Evolutionary conservation across 2,329 filamentous ascomycete genomes (phyloP), one percentile per base, ranked within the genome.

Genomic region (Atkinsonella hypoxylon): DNA sequence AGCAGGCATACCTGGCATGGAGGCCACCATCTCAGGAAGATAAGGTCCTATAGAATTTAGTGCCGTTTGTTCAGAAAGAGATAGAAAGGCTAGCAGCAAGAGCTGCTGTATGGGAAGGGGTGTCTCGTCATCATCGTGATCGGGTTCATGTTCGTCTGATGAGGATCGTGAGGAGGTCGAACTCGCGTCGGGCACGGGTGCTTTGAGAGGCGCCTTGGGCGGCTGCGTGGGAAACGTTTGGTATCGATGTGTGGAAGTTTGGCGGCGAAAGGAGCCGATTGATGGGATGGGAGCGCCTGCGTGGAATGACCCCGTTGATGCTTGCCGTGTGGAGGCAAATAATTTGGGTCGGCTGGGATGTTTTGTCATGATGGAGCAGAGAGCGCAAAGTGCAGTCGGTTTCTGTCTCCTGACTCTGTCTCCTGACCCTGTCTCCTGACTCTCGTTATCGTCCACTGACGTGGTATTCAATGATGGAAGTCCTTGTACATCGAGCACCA

Each of bases 41-140:
- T 98, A 98, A 1, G 93, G 93, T 11, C 85, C 87, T 61, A 98
- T 96, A 20, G 89, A 95, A 67, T 98, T 98, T 62, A 98, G 78
- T 0, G 93, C 93, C 0, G 91, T 97, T 73, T 98, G 93, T 65
- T 98, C 93, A 49, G 87, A 86, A 20, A 98, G 76, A 7, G 90
- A 90, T 53, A 98, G 87, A 56, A 96, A 71, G 1, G 91, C 91
- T 34, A 98, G 73, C 12, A 97, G 79, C 5, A 82, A 77, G 54
- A 98, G 83, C 71, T 97, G 93, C 57, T 76, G 81, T 56, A 81
- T 81, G 0, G 93, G 93, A 17, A 98, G 70, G 0, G 91, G 90
- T 1, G 88, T 87, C 56, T 80, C 76, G 56, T 76, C 68, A 55
- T 71, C 58, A 13, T 69, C 67, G 45, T 63, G 57, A 12, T 76